Evolutionary conservation across 495 filamentous ascomycete genomes (phyloP), one percentile per base, ranked within the genome.

Genomic region (Neurospora sp.): DNA sequence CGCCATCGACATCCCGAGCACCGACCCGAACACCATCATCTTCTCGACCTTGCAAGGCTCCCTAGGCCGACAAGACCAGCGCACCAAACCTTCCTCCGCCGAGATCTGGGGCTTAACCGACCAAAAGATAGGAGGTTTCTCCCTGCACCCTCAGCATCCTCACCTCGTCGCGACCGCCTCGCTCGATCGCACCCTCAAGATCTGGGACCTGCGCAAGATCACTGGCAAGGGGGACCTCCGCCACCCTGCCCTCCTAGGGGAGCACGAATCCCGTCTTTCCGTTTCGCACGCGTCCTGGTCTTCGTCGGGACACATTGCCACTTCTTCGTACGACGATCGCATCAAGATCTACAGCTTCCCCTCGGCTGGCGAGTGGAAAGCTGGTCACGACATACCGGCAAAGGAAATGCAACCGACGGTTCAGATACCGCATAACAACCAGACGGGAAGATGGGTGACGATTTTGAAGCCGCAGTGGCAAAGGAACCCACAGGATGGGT

Each of bases 381-480:
- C 85, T 0, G 91, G 91, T 3, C 85, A 89, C 40, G 86, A 85
- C 7, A 75, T 94, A 4, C 76, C 83, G 0, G 87, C 88, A 8
- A 77, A 85, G n/a, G 83, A 90, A 20, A 92, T 96, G 88, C 82
- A 86, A 69, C 94, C 95, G 0, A 82, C 86, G 7, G 85, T 88
- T 10, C 83, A 90, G 16, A 88, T 99, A 23, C 85, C 86, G 11
- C 96, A 99, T 79, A 98, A 98, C 77, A 98, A 97, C 79, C 96
- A 99, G 84, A 98, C 96, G 0, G 96, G 96, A 0, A 87, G 85
- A 8, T 90, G 89, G 89, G 88, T 90, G 2, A 87, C 83, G 18
- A 97, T 96, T 74, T 85, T 99, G 9, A 93, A 94, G 71, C 91
- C 96, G 5, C 93, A 97, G 76, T 99, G 96, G 96, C 96, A 98